Conservation (phyloP, 345 rosid species). For the Eucalyptus viminalis region DNA sequence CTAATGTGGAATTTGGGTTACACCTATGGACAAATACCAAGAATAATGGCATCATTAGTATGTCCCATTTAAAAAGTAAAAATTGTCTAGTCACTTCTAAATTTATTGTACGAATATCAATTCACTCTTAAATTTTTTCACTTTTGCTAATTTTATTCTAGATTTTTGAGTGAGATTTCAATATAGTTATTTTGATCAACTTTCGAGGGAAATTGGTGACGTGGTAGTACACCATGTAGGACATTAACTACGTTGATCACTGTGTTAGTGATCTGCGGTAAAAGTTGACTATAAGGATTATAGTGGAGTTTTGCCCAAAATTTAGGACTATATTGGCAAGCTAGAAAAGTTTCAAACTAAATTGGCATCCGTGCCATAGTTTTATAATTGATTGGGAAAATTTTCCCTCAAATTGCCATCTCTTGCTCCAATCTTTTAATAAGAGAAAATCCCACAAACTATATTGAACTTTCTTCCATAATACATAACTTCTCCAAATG, state of each 20-base stretch:
- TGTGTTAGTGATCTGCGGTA: not conserved
- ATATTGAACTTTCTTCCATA: not conserved
- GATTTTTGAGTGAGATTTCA: not conserved
- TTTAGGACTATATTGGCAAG: not conserved
- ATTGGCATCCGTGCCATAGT: not conserved
- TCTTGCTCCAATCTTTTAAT: not conserved
- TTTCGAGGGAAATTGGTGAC: not conserved
- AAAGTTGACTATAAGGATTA: not conserved
- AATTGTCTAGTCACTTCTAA: too few relatives aligned
- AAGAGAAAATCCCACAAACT: not conserved
- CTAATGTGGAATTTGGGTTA: not conserved
- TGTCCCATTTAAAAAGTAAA: not conserved
- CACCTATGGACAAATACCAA: not conserved
- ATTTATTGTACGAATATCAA: too few relatives aligned
- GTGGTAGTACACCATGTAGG: too few relatives aligned
- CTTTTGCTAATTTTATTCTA: not conserved
- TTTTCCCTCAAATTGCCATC: not conserved
- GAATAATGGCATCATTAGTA: not conserved
- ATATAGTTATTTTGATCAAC: not conserved
- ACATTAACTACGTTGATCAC: accelerated
- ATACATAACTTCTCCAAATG: not conserved
- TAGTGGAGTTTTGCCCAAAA: not conserved
- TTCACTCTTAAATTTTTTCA: too few relatives aligned
- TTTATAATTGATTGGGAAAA: not conserved
- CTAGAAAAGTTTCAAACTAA: not conserved